These are phyloP conservation scores for Neopestalotiopsis sp. DNA, from an alignment of 2,329 filamentous ascomycete species.

Conservation along the genomic window DNA sequence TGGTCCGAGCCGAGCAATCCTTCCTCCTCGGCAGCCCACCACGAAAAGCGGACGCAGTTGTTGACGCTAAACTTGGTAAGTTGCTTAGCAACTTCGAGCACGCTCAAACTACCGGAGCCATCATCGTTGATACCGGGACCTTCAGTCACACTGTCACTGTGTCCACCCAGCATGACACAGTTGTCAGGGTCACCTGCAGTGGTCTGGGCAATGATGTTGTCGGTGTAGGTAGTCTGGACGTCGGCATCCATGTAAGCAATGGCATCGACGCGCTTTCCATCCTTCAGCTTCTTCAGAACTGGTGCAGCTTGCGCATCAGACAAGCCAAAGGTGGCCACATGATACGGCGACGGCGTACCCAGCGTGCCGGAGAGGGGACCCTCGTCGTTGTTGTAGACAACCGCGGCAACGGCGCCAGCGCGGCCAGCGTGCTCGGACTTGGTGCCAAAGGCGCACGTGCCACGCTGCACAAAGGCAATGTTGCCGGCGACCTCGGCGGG, in stretches of 20 bases:
- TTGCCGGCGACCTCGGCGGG: slow-evolving; percentile 62
- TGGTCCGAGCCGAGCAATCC: slow-evolving; percentile 68
- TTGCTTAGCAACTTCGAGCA: slow-evolving; percentile 68
- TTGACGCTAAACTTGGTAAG: slow-evolving; percentile 62
- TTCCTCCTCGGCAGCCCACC: slow-evolving; percentile 73
- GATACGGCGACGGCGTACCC: slow-evolving; percentile 61
- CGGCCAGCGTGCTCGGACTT: slow-evolving; percentile 73
- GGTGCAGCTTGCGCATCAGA: slow-evolving; percentile 63
- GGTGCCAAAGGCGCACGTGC: slow-evolving; percentile 72
- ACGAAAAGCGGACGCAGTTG: slow-evolving; percentile 71
- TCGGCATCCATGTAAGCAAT: slow-evolving; percentile 66
- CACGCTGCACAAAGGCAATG: slow-evolving; percentile 75
- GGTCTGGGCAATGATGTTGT: slow-evolving; percentile 70
- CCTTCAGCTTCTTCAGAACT: slow-evolving; percentile 58
- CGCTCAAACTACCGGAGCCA: slow-evolving; percentile 68
- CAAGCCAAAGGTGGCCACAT: slow-evolving; percentile 74
- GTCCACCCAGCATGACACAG: slow-evolving; percentile 69
- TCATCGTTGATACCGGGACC: slow-evolving; percentile 82
- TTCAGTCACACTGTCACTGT: slow-evolving; percentile 67
- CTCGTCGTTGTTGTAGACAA: slow-evolving; percentile 76
- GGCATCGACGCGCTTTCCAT: slow-evolving; percentile 54
- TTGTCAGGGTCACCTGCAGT: slow-evolving; percentile 62
- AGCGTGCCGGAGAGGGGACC: slow-evolving; percentile 72
- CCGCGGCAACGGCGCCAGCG: slow-evolving; percentile 72
- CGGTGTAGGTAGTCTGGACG: slow-evolving; percentile 58